Evolutionary conservation across 768 basidiomycete genomes (phyloP).

Genomic region (Agrocybe pediades): DNA sequence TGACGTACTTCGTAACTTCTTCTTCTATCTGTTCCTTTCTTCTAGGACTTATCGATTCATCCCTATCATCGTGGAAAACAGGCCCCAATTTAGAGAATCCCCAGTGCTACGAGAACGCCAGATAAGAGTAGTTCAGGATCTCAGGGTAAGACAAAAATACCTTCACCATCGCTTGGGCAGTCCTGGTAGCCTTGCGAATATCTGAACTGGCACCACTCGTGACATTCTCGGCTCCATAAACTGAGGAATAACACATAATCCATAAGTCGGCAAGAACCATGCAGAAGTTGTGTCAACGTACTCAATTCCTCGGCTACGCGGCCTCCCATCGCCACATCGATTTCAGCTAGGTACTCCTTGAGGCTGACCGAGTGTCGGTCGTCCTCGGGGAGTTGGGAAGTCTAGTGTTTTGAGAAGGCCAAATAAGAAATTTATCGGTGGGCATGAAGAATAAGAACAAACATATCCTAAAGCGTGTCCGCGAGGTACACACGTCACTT

Average conservation of each 20-base stretch:
- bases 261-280: slow-evolving; percentile 14
- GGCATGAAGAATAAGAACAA: slow-evolving; percentile 32
- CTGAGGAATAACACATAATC: slow-evolving; percentile 41
- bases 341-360: slow-evolving; percentile 76
- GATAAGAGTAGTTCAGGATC: slow-evolving; percentile 7
- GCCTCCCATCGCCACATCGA: slow-evolving; percentile 94
- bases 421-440: slow-evolving; percentile 5
- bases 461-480: slow-evolving; percentile 91
- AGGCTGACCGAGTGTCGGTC: slow-evolving; percentile 73
- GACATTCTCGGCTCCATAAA: slow-evolving; percentile 86
- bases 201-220: slow-evolving; percentile 94
- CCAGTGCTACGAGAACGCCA: slow-evolving; percentile 53
- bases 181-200: slow-evolving; percentile 75
- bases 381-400: slow-evolving; percentile 74
- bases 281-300: slow-evolving; percentile 33
- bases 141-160: slow-evolving; percentile 41
- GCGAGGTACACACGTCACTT: slow-evolving; percentile 96
- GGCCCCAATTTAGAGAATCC: slow-evolving; percentile 87
- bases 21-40: slow-evolving; percentile 86
- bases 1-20: slow-evolving; percentile 78
- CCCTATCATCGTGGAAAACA: slow-evolving; percentile 75
- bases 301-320: slow-evolving; percentile 93
- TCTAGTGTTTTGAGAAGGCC: slow-evolving; percentile 53
- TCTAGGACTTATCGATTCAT: slow-evolving; percentile 68
- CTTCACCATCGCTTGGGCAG: slow-evolving; percentile 88